Evolutionary conservation across 2,329 filamentous ascomycete species (phyloP).

Genomic region (Nectriaceae sp.): DNA sequence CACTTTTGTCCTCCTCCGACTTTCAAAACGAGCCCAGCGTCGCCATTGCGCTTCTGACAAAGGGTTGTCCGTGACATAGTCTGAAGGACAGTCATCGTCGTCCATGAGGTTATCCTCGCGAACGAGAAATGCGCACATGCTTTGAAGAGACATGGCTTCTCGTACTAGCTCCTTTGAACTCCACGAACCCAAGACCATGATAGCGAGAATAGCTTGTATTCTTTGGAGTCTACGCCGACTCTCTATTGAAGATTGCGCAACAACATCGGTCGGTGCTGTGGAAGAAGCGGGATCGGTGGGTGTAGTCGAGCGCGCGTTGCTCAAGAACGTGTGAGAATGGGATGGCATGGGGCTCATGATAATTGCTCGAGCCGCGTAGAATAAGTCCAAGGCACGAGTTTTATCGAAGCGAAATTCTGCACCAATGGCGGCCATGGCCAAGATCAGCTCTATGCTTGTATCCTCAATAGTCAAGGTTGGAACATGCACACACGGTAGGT

Average conservation of each 20-base stretch:
- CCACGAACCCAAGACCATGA: neutral
- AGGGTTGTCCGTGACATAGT: neutral
- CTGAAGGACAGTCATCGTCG: neutral
- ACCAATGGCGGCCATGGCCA: neutral
- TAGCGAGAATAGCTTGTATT: neutral
- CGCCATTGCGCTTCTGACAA: neutral
- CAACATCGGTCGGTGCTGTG: neutral
- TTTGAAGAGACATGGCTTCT: neutral
- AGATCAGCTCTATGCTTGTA: neutral
- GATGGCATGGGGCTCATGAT: neutral
- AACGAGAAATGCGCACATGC: neutral
- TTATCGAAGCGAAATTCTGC: neutral
- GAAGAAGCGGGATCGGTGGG: neutral
- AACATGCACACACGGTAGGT: neutral
- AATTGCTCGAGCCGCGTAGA: neutral
- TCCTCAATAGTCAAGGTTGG: neutral
- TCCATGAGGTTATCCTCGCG: neutral
- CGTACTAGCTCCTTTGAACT: neutral
- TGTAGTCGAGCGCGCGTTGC: neutral
- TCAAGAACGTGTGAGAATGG: neutral
- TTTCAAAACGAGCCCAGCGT: neutral
- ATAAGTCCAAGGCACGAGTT: neutral
- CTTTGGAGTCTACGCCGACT: neutral
- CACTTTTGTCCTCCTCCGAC: neutral
- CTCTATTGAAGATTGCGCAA: neutral